phyloP scores from a whole-genome alignment of 768 basidiomycete species.

The Lenzites betulinus region DNA sequence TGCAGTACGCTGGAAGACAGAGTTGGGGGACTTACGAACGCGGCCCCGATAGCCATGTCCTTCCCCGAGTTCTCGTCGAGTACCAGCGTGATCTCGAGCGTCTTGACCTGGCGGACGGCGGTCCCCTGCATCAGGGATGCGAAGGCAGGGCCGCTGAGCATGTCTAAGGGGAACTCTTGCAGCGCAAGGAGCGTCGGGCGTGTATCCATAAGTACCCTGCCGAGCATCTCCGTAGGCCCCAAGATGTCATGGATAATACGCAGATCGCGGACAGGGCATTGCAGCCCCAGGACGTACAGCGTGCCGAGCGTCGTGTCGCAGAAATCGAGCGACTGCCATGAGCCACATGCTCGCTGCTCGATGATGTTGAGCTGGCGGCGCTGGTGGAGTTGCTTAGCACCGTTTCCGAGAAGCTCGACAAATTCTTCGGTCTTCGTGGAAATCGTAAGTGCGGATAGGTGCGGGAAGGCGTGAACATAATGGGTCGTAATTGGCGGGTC shows the following conservation, averaged over 20 bases:
- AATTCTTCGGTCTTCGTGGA: not conserved
- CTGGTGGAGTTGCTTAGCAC: not conserved
- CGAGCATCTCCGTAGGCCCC: not conserved
- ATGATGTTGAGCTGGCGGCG: not conserved
- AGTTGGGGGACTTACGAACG: not conserved
- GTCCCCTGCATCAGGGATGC: not conserved
- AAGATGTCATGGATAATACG: not conserved
- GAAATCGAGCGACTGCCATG: not conserved
- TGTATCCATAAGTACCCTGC: not conserved
- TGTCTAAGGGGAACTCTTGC: not conserved
- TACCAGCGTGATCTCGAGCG: not conserved
- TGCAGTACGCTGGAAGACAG: too few species aligned
- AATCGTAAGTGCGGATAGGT: not conserved
- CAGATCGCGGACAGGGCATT: not conserved
- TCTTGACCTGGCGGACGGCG: not conserved
- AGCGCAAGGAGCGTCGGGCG: not conserved
- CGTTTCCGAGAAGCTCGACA: not conserved
- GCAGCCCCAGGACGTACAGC: not conserved
- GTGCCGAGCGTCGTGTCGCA: not conserved
- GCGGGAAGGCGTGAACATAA: not conserved
- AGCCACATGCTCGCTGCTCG: not conserved
- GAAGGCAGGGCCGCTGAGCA: not conserved
- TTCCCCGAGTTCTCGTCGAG: not conserved
- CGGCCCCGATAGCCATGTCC: not conserved
- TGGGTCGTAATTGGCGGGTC: not conserved